These are phyloP conservation scores for Epipyxis sp. DNA, from an alignment of 108 stramenopile species.

Conservation along the genomic window DNA sequence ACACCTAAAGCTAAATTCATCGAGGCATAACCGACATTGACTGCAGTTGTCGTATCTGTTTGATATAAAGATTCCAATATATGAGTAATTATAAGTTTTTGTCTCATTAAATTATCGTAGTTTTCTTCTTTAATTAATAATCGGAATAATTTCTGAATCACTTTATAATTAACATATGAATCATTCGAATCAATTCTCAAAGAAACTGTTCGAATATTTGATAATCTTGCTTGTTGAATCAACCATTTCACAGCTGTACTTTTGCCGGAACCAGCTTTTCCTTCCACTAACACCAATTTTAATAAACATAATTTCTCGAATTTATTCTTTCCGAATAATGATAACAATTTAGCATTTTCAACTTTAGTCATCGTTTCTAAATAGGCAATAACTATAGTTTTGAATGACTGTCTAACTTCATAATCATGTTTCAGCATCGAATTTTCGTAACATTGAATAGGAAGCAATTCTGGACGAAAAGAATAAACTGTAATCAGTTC, in stretches of 20 bases:
- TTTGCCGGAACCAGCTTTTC: background rate
- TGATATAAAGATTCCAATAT: too few species aligned
- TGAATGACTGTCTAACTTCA: too few species aligned
- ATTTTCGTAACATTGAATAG: background rate
- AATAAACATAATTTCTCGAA: too few species aligned
- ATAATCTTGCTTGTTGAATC: background rate
- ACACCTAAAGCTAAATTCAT: too few species aligned
- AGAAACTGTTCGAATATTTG: background rate
- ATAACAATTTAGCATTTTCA: background rate
- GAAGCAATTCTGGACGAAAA: constrained; percentile 6
- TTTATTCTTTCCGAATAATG: too few species aligned
- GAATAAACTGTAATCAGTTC: too few species aligned
- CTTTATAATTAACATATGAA: background rate
- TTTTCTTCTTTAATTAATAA: too few species aligned
- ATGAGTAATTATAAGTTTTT: too few species aligned
- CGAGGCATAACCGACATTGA: too few species aligned
- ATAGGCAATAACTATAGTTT: background rate
- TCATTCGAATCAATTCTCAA: background rate
- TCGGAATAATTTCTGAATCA: background rate
- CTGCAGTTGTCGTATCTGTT: too few species aligned
- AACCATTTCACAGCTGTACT: background rate
- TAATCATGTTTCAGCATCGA: too few species aligned
- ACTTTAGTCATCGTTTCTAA: background rate
- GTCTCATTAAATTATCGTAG: too few species aligned
- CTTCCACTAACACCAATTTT: background rate